Conservation (phyloP, 2,329 filamentous ascomycete genomes). For the Claviceps lovelessii region DNA sequence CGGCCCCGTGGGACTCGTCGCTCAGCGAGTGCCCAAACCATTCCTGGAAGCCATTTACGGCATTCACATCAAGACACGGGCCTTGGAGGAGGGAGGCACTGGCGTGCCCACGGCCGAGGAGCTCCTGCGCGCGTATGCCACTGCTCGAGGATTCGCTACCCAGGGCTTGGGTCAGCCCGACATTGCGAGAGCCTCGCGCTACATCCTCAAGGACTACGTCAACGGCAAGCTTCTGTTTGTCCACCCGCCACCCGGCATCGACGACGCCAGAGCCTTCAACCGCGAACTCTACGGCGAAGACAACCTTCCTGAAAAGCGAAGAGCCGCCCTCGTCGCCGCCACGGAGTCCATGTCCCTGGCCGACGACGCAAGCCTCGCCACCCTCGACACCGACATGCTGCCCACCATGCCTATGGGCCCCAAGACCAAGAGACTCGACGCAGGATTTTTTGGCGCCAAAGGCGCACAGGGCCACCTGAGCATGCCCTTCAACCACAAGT, state of each 20-base stretch:
- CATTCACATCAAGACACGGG: slow-evolving; percentile 68
- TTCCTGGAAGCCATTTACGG: slow-evolving; percentile 92
- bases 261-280: slow-evolving; percentile 70
- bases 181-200: slow-evolving; percentile 78
- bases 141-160: slow-evolving; percentile 79
- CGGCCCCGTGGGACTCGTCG: slow-evolving; percentile 70
- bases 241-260: slow-evolving; percentile 63
- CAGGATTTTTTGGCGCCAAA: slow-evolving; percentile 68
- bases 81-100: slow-evolving; percentile 82
- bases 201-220: slow-evolving; percentile 92
- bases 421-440: slow-evolving; percentile 69
- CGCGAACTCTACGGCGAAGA: slow-evolving; percentile 69
- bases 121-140: slow-evolving; percentile 71
- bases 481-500: slow-evolving; percentile 81
- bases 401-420: slow-evolving; percentile 40
- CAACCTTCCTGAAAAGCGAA: slow-evolving; percentile 71
- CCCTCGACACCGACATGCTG: slow-evolving; percentile 32
- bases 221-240: slow-evolving; percentile 90
- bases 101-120: slow-evolving; percentile 76
- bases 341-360: slow-evolving; percentile 31
- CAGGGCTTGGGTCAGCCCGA: slow-evolving; percentile 83
- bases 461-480: slow-evolving; percentile 51
- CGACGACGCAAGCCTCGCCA: slow-evolving; percentile 15
- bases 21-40: slow-evolving; percentile 67
- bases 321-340: slow-evolving; percentile 44